These are phyloP conservation scores for Ceratocystis lukuohia DNA, from an alignment of 2,329 filamentous ascomycete genomes.

Conservation along the genomic window DNA sequence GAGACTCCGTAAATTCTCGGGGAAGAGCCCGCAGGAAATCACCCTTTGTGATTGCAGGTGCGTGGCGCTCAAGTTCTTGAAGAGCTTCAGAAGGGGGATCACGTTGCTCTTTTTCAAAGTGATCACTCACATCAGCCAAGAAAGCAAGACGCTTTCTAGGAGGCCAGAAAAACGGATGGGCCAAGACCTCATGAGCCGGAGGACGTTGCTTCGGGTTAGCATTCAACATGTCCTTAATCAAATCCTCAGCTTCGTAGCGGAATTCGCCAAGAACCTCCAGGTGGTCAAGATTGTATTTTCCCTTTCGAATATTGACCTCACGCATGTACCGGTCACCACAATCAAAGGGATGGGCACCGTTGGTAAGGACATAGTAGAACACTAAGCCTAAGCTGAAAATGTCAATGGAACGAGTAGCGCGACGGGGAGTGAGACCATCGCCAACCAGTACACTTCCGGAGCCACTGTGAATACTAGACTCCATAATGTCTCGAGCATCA, in stretches of 20 bases:
- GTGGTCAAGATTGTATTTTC: slow-evolving; percentile 57
- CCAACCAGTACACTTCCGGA: slow-evolving; percentile 48
- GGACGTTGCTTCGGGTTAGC: slow-evolving; percentile 47
- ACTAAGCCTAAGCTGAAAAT: slow-evolving; percentile 95
- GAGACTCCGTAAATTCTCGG: slow-evolving; percentile 69
- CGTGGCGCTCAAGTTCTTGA: slow-evolving; percentile 41
- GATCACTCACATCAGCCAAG: slow-evolving; percentile 90
- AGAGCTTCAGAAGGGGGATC: slow-evolving; percentile 65
- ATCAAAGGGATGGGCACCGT: slow-evolving; percentile 84
- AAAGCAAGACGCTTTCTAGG: slow-evolving; percentile 80
- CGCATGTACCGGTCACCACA: slow-evolving; percentile 89
- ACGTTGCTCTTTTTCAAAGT: slow-evolving; percentile 83
- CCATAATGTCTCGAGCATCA: slow-evolving; percentile 36
- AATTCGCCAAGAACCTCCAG: slow-evolving; percentile 70
- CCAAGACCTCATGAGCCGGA: slow-evolving; percentile 64
- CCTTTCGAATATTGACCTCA: slow-evolving; percentile 93
- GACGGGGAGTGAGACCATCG: slow-evolving; percentile 34
- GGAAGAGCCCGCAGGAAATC: slow-evolving; percentile 72
- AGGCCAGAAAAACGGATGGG: slow-evolving; percentile 95
- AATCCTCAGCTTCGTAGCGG: slow-evolving; percentile 71
- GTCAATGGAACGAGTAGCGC: slow-evolving; percentile 89
- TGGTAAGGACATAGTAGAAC: slow-evolving; percentile 97
- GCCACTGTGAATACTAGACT: slow-evolving; percentile 31
- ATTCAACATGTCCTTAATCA: slow-evolving; percentile 67
- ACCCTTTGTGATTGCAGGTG: slow-evolving; percentile 41